phyloP scores from a whole-genome alignment of 2,329 filamentous ascomycete species.

The Elsinoe australis region DNA sequence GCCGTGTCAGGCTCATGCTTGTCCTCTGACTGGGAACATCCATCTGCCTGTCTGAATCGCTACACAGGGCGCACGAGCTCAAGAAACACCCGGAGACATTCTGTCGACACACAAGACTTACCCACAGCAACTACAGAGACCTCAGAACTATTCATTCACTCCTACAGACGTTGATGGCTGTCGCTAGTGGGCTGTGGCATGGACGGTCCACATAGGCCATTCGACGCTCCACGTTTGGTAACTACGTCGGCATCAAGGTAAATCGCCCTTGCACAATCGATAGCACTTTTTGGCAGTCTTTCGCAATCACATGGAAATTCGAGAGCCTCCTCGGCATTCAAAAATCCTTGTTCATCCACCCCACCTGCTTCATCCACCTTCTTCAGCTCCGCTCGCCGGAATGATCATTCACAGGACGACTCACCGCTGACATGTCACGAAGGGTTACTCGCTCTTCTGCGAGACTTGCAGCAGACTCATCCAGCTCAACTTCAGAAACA shows the following conservation, averaged over 20 bases:
- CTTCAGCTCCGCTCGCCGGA: conserved; percentile 7
- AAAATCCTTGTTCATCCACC: conserved; percentile 4
- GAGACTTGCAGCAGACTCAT: conserved; percentile 68
- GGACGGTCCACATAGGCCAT: conserved; percentile 18
- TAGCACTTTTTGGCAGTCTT: background rate
- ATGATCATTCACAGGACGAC: conserved; percentile 4
- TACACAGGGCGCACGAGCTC: background rate
- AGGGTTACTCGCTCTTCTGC: conserved; percentile 94
- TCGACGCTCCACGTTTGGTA: conserved; percentile 17
- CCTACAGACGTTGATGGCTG: conserved; percentile 16
- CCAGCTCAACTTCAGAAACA: conserved; percentile 35
- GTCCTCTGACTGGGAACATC: background rate
- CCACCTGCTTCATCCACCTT: conserved; percentile 10
- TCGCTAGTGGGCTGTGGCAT: conserved; percentile 16
- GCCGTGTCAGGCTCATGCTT: conserved; percentile 5
- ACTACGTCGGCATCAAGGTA: conserved; percentile 16
- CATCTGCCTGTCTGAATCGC: background rate
- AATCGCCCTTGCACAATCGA: conserved; percentile 10
- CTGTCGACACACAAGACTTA: background rate
- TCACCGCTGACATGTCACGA: conserved; percentile 66
- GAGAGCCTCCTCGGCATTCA: background rate
- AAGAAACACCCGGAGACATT: background rate
- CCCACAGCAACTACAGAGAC: background rate
- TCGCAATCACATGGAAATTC: conserved; percentile 11
- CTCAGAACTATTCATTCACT: background rate